Conservation (phyloP, 441 rosid species). For the Biscutella laevigata region DNA sequence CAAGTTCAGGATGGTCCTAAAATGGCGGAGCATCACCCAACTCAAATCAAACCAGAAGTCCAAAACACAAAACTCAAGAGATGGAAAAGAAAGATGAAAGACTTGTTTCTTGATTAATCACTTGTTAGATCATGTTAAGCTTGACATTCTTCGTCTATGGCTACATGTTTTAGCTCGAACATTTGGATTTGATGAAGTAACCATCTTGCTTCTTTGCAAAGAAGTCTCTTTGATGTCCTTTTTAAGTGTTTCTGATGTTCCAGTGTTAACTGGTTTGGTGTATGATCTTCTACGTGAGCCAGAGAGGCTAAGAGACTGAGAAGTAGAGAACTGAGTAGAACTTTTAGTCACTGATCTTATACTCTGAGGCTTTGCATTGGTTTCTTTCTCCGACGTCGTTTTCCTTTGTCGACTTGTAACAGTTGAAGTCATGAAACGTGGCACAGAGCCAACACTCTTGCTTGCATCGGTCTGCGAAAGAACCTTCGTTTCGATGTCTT, state of each 20-base stretch:
- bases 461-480: constrained; percentile 20
- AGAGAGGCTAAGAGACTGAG: constrained; percentile 52
- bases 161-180: constrained; percentile 37
- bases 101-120: constrained; percentile 5
- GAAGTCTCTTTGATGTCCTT: constrained; percentile 23
- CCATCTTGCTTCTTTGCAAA: constrained; percentile 36
- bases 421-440: constrained; percentile 80
- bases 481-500: constrained; percentile 22
- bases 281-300: constrained; percentile 44
- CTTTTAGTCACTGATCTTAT: constrained; percentile 27
- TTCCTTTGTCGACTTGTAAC: constrained; percentile 76
- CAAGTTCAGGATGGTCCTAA: too few relatives aligned
- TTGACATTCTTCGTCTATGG: constrained; percentile 76
- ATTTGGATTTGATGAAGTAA: constrained; percentile 62
- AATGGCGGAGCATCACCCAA: too few relatives aligned
- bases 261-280: constrained; percentile 33
- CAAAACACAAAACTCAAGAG: too few relatives aligned
- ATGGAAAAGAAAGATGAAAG: constrained; percentile 10
- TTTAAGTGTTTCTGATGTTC: constrained; percentile 34
- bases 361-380: constrained; percentile 33
- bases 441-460: constrained; percentile 24
- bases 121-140: constrained; percentile 40
- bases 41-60: too few relatives aligned
- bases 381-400: constrained; percentile 44
- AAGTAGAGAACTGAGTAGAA: constrained; percentile 41